Conservation (phyloP, 23 red algal species). For the Gracilaria domingensis region DNA sequence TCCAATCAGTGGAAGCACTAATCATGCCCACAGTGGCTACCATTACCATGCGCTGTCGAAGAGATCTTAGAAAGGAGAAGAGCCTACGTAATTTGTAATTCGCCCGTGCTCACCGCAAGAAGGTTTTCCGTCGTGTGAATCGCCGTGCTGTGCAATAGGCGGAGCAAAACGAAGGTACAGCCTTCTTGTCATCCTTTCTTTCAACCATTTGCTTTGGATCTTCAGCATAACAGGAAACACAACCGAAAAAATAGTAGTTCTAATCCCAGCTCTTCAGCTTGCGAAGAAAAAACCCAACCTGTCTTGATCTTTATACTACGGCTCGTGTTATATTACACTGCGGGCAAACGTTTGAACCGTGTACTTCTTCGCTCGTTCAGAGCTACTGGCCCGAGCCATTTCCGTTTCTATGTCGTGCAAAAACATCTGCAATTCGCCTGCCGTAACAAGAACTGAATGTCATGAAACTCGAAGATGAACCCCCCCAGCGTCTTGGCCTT, state of each 20-base stretch:
- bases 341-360: neutral
- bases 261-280: neutral
- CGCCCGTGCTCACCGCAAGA: constrained; percentile 69
- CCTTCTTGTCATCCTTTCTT: constrained; percentile 69
- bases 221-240: neutral
- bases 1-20: neutral
- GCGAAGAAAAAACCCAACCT: neutral
- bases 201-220: constrained; percentile 53
- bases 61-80: constrained; percentile 89
- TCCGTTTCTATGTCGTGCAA: constrained; percentile 72
- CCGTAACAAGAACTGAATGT: constrained; percentile 46
- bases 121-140: constrained; percentile 32
- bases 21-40: neutral
- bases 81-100: constrained; percentile 73
- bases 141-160: constrained; percentile 56
- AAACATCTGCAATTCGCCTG: constrained; percentile 65
- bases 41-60: constrained; percentile 76
- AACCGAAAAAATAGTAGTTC: neutral
- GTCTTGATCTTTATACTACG: neutral
- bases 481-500: constrained; percentile 21
- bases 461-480: constrained; percentile 44
- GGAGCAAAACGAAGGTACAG: constrained; percentile 54
- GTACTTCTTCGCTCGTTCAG: constrained; percentile 7
- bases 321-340: neutral
- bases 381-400: neutral